Base-by-base conservation (phyloP, 2,329 filamentous ascomycete species). In the Exophiala xenobiotica region DNA sequence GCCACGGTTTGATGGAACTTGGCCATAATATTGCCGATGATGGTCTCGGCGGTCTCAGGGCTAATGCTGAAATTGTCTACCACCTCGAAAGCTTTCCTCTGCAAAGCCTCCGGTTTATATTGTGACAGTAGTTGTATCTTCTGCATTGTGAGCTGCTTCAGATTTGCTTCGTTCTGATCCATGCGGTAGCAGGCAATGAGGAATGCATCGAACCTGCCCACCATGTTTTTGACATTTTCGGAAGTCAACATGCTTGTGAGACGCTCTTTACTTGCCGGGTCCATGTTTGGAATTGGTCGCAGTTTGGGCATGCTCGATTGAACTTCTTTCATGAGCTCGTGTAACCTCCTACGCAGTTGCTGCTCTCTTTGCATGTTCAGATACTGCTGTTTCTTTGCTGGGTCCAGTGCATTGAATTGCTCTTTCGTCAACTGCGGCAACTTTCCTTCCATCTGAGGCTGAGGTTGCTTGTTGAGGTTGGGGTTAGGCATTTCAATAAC, bases 91-190 rank as follows among this genome's bases (percentile, higher is more conserved):
- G 64, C 63, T 66, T 71, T 73, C 27, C 74, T 72, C 16, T 63
- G 63, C 22, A 50, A 38, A 7, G 51, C 46, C 12, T 46, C 49
- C 3, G 65, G 63, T 49, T 71, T 73, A 59, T 72, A 75, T 54
- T 77, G 74, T 37, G 69, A 68, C 65, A 75, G 69, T 43, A 77
- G 63, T 57, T 73, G 67, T 31, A 73, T 63, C 27, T 73, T 71
- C 67, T 74, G 56, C 22, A 54, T 49, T 22, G 38, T 51, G 22
- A 58, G 22, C 20, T 57, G 45, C 54, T 53, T 62, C 51, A 61
- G 51, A 8, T 43, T 46, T 41, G 37, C 20, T n/a, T 76, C 73
- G 43, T 75, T 69, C 18, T 62, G 65, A 18, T 66, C 67, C 26
- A 70, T 59, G 49, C 67, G 70, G 4, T 65, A 62, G 40, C 72